A percentile compares a stretch with the other conserved stretches of the same genome.
phyloP scores from a whole-genome alignment of 345 rosid genomes.

The Rhizophora mangle region DNA sequence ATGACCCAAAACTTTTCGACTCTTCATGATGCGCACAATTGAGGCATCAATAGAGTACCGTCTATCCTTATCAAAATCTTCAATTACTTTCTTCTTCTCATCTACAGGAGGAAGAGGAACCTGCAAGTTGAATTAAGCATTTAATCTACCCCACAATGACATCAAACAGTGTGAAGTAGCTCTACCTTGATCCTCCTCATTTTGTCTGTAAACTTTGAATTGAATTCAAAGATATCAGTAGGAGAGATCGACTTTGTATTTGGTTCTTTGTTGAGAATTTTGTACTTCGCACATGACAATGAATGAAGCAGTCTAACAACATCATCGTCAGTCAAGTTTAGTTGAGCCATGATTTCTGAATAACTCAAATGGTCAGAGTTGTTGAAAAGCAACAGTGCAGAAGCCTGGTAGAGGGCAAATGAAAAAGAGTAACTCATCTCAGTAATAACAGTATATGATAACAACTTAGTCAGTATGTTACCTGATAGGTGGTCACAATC shows the following conservation, averaged over 20 bases:
- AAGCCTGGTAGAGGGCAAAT: conserved; percentile 28
- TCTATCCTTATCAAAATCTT: conserved; percentile 42
- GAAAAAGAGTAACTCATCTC: background rate
- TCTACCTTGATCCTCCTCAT: conserved; percentile 47
- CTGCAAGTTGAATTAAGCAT: conserved; percentile 22
- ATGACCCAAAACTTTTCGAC: conserved; percentile 39
- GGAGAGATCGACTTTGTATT: conserved; percentile 27
- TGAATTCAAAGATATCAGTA: conserved; percentile 42
- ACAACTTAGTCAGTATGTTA: conserved; percentile 1
- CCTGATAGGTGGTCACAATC: conserved; percentile 50
- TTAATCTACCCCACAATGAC: background rate
- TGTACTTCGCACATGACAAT: conserved; percentile 38
- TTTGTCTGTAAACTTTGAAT: conserved; percentile 35
- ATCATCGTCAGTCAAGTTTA: conserved; percentile 35
- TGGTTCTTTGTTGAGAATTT: conserved; percentile 43
- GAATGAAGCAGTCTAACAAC: conserved; percentile 42
- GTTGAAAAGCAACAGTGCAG: conserved; percentile 37
- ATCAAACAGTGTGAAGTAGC: background rate
- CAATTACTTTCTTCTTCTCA: conserved; percentile 36
- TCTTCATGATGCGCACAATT: conserved; percentile 49
- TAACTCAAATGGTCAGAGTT: conserved; percentile 36
- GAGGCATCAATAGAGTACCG: conserved; percentile 42
- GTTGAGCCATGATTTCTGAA: conserved; percentile 36
- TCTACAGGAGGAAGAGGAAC: conserved; percentile 38
- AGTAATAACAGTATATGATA: background rate